Evolutionary conservation across 352 stramenopile genomes (phyloP), one percentile per base, ranked within the genome.

Genomic region (Phytophthora parvispora): DNA sequence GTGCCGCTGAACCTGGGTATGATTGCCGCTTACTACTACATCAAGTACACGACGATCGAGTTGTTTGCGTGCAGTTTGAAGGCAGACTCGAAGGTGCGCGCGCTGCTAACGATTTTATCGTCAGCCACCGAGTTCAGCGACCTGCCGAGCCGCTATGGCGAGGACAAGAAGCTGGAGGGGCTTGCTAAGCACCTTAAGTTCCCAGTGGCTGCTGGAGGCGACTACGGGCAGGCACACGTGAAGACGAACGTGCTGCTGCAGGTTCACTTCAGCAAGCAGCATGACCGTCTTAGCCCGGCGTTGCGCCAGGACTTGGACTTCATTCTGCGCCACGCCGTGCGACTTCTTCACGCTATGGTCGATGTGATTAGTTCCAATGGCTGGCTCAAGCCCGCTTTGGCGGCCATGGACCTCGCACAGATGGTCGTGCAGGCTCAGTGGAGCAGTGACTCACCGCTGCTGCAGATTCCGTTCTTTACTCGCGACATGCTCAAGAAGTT

Each of bases 1-100:
- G 89, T 86, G 36, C 88, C 98, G 6, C 83, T 99, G 16, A 99
- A 99, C 81, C 83, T 99, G 48, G 98, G 98, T 43, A 99, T 99
- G 97, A 99, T 99, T 64, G 97, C 97, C 18, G 96, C 98, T 0
- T 99, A 99, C 83, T 99, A 99, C 80, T 99, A 99, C 80, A 93
- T 99, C 59, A 95, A 99, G 80, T 99, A 99, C 83, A 98, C 96
- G 50, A 99, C 98, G 29, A 99, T 99, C 65, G 98, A 99, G 77
- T 84, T 99, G 27, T 99, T 99, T 72, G 97, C 98, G 27, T 98
- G 96, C 69, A 99, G 95, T 57, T 75, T 99, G 18, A 99, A 97
- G 24, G 92, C 88, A 6, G 98, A 99, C 70, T 99, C 97, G 6
- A 99, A 99, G 84, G 90, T 99, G 54, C 92, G 97, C 54, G 90